These are phyloP conservation scores for Yamadazyma songkhlaensis DNA, from an alignment of 1,139 yeast genomes.

Conservation along the genomic window DNA sequence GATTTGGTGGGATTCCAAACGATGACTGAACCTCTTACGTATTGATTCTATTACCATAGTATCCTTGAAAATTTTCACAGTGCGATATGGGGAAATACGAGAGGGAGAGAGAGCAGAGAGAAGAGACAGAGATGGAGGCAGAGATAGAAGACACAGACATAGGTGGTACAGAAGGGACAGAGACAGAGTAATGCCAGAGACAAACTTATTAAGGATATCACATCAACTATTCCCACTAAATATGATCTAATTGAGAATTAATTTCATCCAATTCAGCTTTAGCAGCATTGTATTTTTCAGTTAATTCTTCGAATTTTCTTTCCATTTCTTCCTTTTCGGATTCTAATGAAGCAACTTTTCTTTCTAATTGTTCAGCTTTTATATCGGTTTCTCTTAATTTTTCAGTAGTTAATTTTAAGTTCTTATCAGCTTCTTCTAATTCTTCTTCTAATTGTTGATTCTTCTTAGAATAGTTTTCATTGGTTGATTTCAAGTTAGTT, in stretches of 20 bases:
- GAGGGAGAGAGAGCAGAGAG: too few species aligned
- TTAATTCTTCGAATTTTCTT: slow-evolving; percentile 85
- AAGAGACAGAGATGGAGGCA: too few species aligned
- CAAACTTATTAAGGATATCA: too few species aligned
- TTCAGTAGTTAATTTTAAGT: slow-evolving; percentile 89
- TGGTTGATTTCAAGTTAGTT: slow-evolving; percentile 81
- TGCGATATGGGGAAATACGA: too few species aligned
- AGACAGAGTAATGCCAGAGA: too few species aligned
- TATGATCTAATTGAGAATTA: slow-evolving; percentile 87
- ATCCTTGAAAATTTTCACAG: too few species aligned
- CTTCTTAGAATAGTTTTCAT: slow-evolving; percentile 90
- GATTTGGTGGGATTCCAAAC: slow-evolving; percentile 33
- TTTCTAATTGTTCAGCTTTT: slow-evolving; percentile 95
- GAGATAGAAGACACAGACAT: too few species aligned
- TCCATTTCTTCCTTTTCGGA: slow-evolving; percentile 91
- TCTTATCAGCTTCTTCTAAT: slow-evolving; percentile 87
- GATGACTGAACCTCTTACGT: slow-evolving; percentile 26
- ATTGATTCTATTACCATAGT: slow-evolving; percentile 5
- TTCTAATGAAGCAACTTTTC: slow-evolving; percentile 90
- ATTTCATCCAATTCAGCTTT: slow-evolving; percentile 93
- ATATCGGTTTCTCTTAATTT: slow-evolving; percentile 94
- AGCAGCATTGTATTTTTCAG: slow-evolving; percentile 75
- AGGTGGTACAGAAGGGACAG: too few species aligned
- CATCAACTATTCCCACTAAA: slow-evolving; percentile 47
- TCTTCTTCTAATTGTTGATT: slow-evolving; percentile 91